phyloP scores from a whole-genome alignment of 75 land plant species.

The Pseudotsuga menziesii region DNA sequence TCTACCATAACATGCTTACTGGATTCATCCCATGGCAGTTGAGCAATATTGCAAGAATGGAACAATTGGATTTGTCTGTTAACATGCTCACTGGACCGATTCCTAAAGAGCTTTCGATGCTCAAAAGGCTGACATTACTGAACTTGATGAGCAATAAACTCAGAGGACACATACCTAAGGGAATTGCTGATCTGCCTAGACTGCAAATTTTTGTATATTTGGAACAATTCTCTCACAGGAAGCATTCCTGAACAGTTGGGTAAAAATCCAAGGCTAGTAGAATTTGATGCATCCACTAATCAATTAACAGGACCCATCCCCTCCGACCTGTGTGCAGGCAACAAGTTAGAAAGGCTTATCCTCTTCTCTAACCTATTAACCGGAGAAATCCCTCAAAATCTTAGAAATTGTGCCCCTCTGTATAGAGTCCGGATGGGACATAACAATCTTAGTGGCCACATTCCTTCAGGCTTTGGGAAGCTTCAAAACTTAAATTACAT shows the following conservation, averaged over 20 bases:
- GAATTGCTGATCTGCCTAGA: constrained; percentile 32
- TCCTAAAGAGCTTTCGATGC: constrained; percentile 15
- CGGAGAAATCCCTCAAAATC: constrained; percentile 16
- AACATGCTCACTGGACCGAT: constrained; percentile 25
- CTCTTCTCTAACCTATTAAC: constrained; percentile 17
- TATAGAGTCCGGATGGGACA: constrained; percentile 17
- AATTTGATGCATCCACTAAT: constrained; percentile 19
- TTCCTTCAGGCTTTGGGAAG: constrained; percentile 26
- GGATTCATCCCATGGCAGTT: constrained; percentile 25
- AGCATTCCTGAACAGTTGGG: constrained; percentile 17
- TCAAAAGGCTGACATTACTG: constrained; percentile 18
- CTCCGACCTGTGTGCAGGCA: constrained; percentile 16
- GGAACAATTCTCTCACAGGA: constrained; percentile 27
- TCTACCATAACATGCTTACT: constrained; percentile 18
- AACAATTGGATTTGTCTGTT: constrained; percentile 15
- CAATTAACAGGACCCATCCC: constrained; percentile 27
- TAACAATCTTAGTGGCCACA: constrained; percentile 26
- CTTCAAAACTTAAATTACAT: constrained; percentile 25
- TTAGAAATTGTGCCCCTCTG: constrained; percentile 13
- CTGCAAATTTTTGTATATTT: constrained; percentile 14
- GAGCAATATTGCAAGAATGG: constrained; percentile 13
- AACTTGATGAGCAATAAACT: constrained; percentile 17
- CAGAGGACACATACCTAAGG: constrained; percentile 10
- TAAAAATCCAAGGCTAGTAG: constrained; percentile 4
- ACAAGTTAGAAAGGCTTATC: constrained; percentile 15